Conservation (phyloP, 148 eudicot species). For the Mesembryanthemum crystallinum region DNA sequence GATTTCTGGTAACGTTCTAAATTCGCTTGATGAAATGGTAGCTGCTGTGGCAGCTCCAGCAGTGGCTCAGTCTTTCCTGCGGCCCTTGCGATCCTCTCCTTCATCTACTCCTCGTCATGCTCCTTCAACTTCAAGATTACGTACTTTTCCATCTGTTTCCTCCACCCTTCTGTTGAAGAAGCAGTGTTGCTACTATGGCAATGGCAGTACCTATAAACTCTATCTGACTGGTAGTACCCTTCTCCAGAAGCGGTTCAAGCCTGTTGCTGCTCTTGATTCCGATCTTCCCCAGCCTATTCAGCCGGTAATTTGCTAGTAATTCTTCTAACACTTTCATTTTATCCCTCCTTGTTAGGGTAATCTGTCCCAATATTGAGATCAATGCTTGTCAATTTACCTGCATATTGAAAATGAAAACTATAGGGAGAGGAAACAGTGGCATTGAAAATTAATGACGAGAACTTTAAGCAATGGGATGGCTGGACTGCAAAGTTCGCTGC, state of each 20-base stretch:
- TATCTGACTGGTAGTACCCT: slow-evolving; percentile 5
- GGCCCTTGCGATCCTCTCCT: slow-evolving; percentile 8
- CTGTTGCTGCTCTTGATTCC: slow-evolving; percentile 42
- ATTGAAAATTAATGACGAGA: slow-evolving; percentile 29
- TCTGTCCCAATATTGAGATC: no score
- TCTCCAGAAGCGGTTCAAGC: slow-evolving; percentile 19
- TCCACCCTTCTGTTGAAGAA: slow-evolving; percentile 10
- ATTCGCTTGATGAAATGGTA: slow-evolving; percentile 23
- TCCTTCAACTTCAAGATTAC: slow-evolving; percentile 14
- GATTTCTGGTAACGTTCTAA: background rate
- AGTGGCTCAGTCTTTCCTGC: slow-evolving; percentile 12
- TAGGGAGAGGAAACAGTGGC: slow-evolving; percentile 24
- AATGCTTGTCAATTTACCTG: background rate
- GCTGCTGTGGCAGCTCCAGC: slow-evolving; percentile 20
- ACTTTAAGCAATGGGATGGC: slow-evolving; percentile 74
- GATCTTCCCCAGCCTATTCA: slow-evolving; percentile 38
- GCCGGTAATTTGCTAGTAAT: slow-evolving; percentile 27
- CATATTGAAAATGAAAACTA: background rate
- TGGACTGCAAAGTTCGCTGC: slow-evolving; percentile 78
- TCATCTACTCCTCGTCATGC: slow-evolving; percentile 9
- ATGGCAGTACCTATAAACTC: background rate
- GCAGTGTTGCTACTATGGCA: background rate
- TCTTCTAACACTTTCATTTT: background rate
- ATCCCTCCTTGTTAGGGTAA: background rate
- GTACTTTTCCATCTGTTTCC: slow-evolving; percentile 15